A percentile compares a stretch with the other conserved stretches of the same genome.
phyloP scores from a whole-genome alignment of 805 yeast species.

The Kurtzmaniella fragi region DNA sequence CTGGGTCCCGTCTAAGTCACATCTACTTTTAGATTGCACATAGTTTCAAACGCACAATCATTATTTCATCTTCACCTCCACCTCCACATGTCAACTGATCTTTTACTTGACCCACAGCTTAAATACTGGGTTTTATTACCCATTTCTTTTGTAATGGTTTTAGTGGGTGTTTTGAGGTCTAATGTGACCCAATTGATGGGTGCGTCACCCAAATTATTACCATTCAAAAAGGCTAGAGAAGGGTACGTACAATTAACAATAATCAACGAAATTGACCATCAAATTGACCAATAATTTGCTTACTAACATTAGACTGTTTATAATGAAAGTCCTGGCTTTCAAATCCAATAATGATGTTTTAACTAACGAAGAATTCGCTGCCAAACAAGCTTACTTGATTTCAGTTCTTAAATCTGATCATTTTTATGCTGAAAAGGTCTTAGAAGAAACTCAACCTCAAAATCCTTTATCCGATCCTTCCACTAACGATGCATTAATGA shows the following conservation, averaged over 20 bases:
- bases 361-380: slow-evolving; percentile 44
- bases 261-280: not conserved
- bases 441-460: slow-evolving; percentile 32
- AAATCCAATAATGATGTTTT: slow-evolving; percentile 50
- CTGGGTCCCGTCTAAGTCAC: too few species aligned
- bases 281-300: slow-evolving; percentile 4
- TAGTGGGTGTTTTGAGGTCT: slow-evolving; percentile 76
- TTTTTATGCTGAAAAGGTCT: slow-evolving; percentile 48
- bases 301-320: slow-evolving; percentile 40
- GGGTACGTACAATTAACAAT: slow-evolving; percentile 16
- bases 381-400: slow-evolving; percentile 46
- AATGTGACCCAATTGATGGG: slow-evolving; percentile 58
- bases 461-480: slow-evolving; percentile 71
- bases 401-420: slow-evolving; percentile 48
- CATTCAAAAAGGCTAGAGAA: slow-evolving; percentile 40
- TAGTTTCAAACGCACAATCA: not conserved
- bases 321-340: slow-evolving; percentile 56
- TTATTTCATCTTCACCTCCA: slow-evolving; percentile 3
- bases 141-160: slow-evolving; percentile 81
- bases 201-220: slow-evolving; percentile 51
- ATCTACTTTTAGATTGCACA: too few species aligned
- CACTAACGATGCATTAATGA: slow-evolving; percentile 66
- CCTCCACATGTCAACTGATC: slow-evolving; percentile 15
- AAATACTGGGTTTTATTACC: slow-evolving; percentile 91
- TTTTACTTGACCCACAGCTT: slow-evolving; percentile 70